Evolutionary conservation across 2,329 filamentous ascomycete genomes (phyloP), one percentile per base, ranked within the genome.

Genomic region (Aspergillus pseudotamarii): DNA sequence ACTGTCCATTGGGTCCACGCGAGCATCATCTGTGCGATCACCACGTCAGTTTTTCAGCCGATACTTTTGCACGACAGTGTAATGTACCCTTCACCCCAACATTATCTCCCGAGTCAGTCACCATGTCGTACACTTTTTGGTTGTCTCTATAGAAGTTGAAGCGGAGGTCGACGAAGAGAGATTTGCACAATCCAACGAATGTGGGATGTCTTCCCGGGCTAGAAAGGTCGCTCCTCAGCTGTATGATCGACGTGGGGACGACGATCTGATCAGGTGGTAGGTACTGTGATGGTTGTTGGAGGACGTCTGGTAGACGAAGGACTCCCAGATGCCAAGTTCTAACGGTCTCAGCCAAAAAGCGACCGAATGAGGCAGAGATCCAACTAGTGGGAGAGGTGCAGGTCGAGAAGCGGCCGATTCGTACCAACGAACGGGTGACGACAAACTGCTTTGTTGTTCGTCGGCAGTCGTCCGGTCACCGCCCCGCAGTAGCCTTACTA

Each of bases 371-470:
- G 30, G 21, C 10, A 30, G 19, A 38, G 16, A 21, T 21, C 16
- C 2, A 32, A 30, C 19, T 32, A 51, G 19, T 51, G 48, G n/a
- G 19, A 34, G 48, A 34, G 4, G 48, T 51, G 19, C 28, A 62
- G 50, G 26, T 50, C 43, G 54, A 46, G 59, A 30, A 54, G 28
- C 48, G 46, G 46, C 41, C 57, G 50, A 34, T 38, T 41, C 53
- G 46, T 48, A 62, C 46, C 46, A 36, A 54, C 36, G 34, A 62
- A 51, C 38, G 59, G 58, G 64, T 64, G 64, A 67, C 62, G 60
- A 65, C 56, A 45, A 59, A 54, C 51, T 69, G 68, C 65, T 70
- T 66, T 70, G 69, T 69, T 69, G 68, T 71, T 71, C 66, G 67
- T 63, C 56, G 59, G 62, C 58, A 38, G 67, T 69, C 64, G 66